phyloP scores from a whole-genome alignment of 352 stramenopile species.

The Elongisporangium undulatum region DNA sequence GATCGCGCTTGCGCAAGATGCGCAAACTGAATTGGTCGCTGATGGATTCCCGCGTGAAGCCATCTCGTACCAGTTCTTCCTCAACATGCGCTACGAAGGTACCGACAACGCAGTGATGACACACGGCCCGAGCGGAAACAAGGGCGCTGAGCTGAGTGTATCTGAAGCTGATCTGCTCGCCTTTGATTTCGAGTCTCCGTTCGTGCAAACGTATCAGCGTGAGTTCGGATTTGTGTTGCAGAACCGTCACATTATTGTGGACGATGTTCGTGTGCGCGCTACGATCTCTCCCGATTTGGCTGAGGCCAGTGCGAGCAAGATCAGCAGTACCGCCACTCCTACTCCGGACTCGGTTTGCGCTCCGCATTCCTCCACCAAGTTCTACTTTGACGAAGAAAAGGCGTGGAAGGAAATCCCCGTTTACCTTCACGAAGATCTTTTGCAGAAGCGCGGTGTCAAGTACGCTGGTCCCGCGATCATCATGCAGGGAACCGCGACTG shows the following conservation, averaged over 20 bases:
- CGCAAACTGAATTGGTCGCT: slow-evolving; percentile 62
- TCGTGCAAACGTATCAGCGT: slow-evolving; percentile 92
- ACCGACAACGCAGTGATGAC: slow-evolving; percentile 99
- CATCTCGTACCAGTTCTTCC: slow-evolving; percentile 92
- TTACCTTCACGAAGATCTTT: slow-evolving; percentile 91
- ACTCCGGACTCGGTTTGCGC: slow-evolving; percentile 14
- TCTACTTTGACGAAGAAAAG: slow-evolving; percentile 83
- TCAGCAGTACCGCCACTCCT: background rate
- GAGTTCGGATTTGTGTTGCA: slow-evolving; percentile 98
- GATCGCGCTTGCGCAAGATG: slow-evolving; percentile 49
- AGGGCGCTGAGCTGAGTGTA: slow-evolving; percentile 23
- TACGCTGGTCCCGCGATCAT: slow-evolving; percentile 94
- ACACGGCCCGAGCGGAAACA: slow-evolving; percentile 46
- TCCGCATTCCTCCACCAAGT: slow-evolving; percentile 58
- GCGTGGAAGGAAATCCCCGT: slow-evolving; percentile 85
- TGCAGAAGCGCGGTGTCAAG: slow-evolving; percentile 60
- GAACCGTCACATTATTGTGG: slow-evolving; percentile 92
- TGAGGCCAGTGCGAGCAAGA: slow-evolving; percentile 17
- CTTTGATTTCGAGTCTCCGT: slow-evolving; percentile 88
- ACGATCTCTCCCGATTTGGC: slow-evolving; percentile 84
- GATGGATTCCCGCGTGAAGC: slow-evolving; percentile 87
- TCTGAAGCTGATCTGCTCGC: slow-evolving; percentile 26
- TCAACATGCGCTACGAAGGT: slow-evolving; percentile 98
- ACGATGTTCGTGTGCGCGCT: slow-evolving; percentile 97
- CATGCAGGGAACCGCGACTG: slow-evolving; percentile 97